Base-by-base conservation (phyloP, 441 rosid genomes). In the Euphorbia schlechtendalii region DNA sequence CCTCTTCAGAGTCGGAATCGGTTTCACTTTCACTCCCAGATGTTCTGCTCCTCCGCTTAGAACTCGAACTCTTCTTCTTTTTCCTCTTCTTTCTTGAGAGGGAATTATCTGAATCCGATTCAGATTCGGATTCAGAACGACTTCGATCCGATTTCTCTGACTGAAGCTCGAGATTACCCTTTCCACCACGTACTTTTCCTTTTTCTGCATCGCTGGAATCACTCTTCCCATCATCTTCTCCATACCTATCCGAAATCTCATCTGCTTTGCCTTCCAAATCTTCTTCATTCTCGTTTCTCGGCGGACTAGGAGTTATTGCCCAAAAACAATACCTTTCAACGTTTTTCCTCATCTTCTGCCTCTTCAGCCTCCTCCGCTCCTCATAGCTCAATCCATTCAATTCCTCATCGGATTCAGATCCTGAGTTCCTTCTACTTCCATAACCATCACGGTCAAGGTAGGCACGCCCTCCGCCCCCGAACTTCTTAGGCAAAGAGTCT, bases 361-460 rank as follows among this genome's bases (percentile, higher is more conserved):
- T 86, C 81, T 87, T 93, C 72, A 78, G 74, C 74, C 96, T 82
- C 79, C 96, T 68, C 65, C 79, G 77, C 76, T 90, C 99, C 74
- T 87, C 92, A 20, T 64, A 80, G 63, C 78, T 82, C 80, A 93
- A 72, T 57, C 96, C 93, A 46, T 73, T 88, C 77, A 88, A 68
- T 59, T 93, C 97, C 81, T 87, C 95, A 58, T 85, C 98, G n/a
- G 93, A 86, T 30, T 93, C 97, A 8, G 91, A 83, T 11, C 78
- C 93, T 21, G 77, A 74, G 38, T 73, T 70, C 68, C 80, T 77
- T 3, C 87, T 89, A 58, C 77, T 80, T 7, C 81, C 76, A 46
- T 81, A 61, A 30, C 56, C 56, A 1, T 56, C 86, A 9, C 88
- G 71, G 43, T 85, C 90, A 8, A 64, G 63, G 70, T 54, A 55